These are phyloP conservation scores for Ilex aquifolium DNA, from an alignment of 257 asterid genomes.

Conservation along the genomic window DNA sequence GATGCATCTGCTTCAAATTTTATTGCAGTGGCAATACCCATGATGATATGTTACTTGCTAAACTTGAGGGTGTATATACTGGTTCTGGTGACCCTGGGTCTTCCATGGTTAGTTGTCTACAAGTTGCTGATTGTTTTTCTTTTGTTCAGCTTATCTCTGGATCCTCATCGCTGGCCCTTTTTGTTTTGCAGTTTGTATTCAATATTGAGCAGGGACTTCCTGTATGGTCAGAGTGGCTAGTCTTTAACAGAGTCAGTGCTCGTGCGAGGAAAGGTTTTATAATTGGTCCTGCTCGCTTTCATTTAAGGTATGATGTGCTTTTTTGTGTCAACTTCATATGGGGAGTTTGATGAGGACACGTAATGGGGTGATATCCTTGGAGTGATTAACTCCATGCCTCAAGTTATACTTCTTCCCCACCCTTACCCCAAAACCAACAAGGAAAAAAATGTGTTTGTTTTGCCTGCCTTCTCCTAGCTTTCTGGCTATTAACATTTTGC, in stretches of 20 bases:
- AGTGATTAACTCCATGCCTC: not conserved
- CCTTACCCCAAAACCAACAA: not conserved
- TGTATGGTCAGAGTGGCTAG: conserved; percentile 70
- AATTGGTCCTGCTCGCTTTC: conserved; percentile 72
- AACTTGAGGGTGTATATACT: conserved; percentile 84
- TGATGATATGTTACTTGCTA: conserved; percentile 88
- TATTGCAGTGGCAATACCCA: conserved; percentile 80
- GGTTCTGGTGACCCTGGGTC: conserved; percentile 86
- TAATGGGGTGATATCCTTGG: no score
- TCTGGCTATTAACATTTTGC: not conserved
- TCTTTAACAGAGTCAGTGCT: conserved; percentile 78
- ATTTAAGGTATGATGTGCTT: conserved; percentile 41
- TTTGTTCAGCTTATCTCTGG: not conserved
- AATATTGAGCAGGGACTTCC: conserved; percentile 97
- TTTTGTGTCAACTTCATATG: conserved; percentile 1
- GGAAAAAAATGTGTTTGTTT: not conserved
- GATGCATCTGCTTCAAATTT: conserved; percentile 4
- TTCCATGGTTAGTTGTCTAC: conserved; percentile 62
- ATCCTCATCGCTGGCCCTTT: conserved; percentile 5
- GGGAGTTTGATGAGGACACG: conserved; percentile 1
- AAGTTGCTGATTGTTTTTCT: conserved; percentile 8
- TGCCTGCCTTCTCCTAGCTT: not conserved
- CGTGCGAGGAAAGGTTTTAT: conserved; percentile 81
- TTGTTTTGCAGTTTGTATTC: conserved; percentile 58
- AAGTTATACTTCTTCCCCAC: not conserved